phyloP scores from a whole-genome alignment of 164 flowering plant genomes.

The Echeveria elegans region DNA sequence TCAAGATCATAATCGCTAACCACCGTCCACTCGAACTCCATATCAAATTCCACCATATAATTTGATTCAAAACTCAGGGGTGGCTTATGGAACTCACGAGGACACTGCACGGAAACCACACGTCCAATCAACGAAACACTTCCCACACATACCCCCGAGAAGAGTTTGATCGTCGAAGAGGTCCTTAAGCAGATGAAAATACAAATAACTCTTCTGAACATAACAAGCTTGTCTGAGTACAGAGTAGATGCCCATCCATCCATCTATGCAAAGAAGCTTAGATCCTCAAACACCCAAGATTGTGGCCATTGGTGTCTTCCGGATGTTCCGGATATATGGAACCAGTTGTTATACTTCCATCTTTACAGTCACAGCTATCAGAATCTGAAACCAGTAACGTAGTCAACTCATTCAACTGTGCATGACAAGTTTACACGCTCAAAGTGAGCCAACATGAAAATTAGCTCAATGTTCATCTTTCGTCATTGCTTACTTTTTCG shows the following conservation, averaged over 20 bases:
- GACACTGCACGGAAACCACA: slow-evolving; percentile 68
- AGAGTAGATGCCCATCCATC: slow-evolving; percentile 97
- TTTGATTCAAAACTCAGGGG: slow-evolving; percentile 36
- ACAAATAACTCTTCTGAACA: slow-evolving; percentile 57
- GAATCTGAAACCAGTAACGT: neutral
- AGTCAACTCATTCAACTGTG: slow-evolving; percentile 1
- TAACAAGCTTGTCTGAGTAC: slow-evolving; percentile 57
- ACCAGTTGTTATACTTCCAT: slow-evolving; percentile 65
- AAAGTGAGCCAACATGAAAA: too few relatives aligned
- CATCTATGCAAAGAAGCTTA: slow-evolving; percentile 46
- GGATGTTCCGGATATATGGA: slow-evolving; percentile 95
- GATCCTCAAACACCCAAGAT: slow-evolving; percentile 47
- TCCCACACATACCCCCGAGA: slow-evolving; percentile 27
- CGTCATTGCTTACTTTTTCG: too few relatives aligned
- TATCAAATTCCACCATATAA: slow-evolving; percentile 1
- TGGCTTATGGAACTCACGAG: slow-evolving; percentile 89
- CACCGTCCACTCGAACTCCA: neutral
- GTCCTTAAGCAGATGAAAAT: slow-evolving; percentile 69
- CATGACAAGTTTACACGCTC: neutral
- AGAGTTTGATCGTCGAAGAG: slow-evolving; percentile 52
- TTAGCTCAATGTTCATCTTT: too few relatives aligned
- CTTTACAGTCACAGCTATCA: slow-evolving; percentile 21
- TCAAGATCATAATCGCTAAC: neutral
- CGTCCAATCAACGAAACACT: slow-evolving; percentile 44
- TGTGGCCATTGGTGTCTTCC: slow-evolving; percentile 99